These are phyloP conservation scores for Fusarium sp. DNA, from an alignment of 2,329 filamentous ascomycete genomes.

Conservation along the genomic window DNA sequence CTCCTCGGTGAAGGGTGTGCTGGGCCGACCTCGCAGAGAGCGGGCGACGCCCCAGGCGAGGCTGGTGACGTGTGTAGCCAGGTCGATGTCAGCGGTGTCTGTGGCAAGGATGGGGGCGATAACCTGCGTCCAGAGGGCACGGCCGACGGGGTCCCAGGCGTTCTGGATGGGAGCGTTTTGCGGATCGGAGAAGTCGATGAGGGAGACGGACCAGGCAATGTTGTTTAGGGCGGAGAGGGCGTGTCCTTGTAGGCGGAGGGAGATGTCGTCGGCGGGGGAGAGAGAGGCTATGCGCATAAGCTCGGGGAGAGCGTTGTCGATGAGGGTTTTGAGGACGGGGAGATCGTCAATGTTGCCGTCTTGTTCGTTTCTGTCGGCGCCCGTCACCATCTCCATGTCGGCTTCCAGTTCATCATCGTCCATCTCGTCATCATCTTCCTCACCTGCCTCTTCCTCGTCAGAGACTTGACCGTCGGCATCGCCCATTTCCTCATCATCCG, in stretches of 20 bases:
- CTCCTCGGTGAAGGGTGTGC: constrained; percentile 61
- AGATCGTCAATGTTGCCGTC: constrained; percentile 58
- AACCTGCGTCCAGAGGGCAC: constrained; percentile 65
- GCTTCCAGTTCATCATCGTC: constrained; percentile 65
- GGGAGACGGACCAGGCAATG: constrained; percentile 72
- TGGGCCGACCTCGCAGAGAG: constrained; percentile 57
- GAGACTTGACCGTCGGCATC: constrained; percentile 51
- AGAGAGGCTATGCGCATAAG: constrained; percentile 59
- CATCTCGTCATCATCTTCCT: constrained; percentile 62
- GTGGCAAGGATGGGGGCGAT: constrained; percentile 66
- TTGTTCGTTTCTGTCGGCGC: constrained; percentile 54
- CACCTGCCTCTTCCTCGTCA: constrained; percentile 49
- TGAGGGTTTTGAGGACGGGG: constrained; percentile 59
- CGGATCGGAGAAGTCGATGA: constrained; percentile 65
- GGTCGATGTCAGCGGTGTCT: constrained; percentile 68
- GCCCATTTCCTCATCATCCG: constrained; percentile 53
- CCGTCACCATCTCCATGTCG: constrained; percentile 72
- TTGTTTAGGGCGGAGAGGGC: constrained; percentile 72
- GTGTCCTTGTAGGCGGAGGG: constrained; percentile 58
- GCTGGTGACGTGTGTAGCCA: constrained; percentile 70
- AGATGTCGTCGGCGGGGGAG: constrained; percentile 52
- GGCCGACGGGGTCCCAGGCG: constrained; percentile 63
- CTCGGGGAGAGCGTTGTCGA: constrained; percentile 51
- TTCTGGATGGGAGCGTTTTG: constrained; percentile 61
- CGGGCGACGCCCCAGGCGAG: constrained; percentile 72